Evolutionary conservation across 306 rosid genomes (phyloP), one percentile per base, ranked within the genome.

Genomic region (Phaseolus lunatus): DNA sequence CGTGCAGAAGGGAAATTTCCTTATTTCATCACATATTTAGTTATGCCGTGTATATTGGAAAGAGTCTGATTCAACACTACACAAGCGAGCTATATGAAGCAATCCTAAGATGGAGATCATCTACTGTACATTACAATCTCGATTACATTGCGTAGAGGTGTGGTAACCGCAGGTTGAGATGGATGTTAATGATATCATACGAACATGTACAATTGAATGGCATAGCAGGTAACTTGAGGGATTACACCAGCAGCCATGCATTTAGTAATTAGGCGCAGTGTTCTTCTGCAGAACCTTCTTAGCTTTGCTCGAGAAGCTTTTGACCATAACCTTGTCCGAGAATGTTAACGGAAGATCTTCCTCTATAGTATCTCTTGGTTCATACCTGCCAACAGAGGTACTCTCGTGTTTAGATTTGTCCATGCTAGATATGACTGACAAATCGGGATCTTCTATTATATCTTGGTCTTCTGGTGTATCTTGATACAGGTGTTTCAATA

Each of bases 291-390:
- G 16, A 75, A 78, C 52, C 72, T 84, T 86, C 76, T 84, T 89
- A 12, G 91, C 90, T 81, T 80, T 86, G 47, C 81, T 82, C 2
- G 92, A 88, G 85, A 88, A 90, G 83, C 69, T 88, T 76, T 87
- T 77, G 18, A 73, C 86, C 78, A 43, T 65, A 48, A 62, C 78
- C 23, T 64, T 85, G 76, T 92, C 90, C 0, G 93, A 87, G 78
- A 92, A 92, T 52, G 98, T 92, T 84, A 92, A 86, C 7, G 97
- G 92, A 84, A 86, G 88, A 79, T 92, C 94, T 80, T 90, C 98
- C 31, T 92, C 97, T 5, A 57, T 82, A 11, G 48, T 75, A 41
- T 88, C 89, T 79, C 87, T 76, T 14, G 48, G 86, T 69, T 80
- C 85, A 73, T 52, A 77, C 96, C 91, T 85, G 14, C 84, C 86